Base-by-base conservation (phyloP, 768 basidiomycete species). In the Daedaleopsis sinensis region DNA sequence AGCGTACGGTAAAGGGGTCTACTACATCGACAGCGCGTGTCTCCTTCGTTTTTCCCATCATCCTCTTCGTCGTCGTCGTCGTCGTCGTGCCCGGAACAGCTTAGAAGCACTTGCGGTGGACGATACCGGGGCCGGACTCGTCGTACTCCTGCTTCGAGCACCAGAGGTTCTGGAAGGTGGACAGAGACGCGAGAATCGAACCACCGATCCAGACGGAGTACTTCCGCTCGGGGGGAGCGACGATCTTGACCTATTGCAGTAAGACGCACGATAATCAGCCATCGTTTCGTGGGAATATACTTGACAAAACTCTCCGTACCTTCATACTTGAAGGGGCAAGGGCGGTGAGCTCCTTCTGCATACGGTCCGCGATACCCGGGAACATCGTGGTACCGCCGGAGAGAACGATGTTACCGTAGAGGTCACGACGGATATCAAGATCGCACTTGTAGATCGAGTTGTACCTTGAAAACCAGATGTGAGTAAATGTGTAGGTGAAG, bases 371-470 rank as follows among this genome's bases (percentile, higher is more conserved):
- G 68, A 84, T 84, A 76, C 83, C 84, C 56, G 80, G 80, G 82
- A 84, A 84, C 82, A 84, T 84, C 69, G 82, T 84, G 66, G 82
- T 83, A 71, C 84, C 84, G 67, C 83, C 84, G 48, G 83, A 84
- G 67, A 86, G 78, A 55, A 85, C 84, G 67, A 86, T 81, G 79
- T 85, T 85, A 66, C 83, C 83, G 74, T 77, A 78, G 56, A 77
- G 73, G 58, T 77, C 77, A 72, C 84, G 84, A 73, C 84, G 79
- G 73, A 86, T 84, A 71, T 86, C 76, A 48, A 80, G 69, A 68
- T 81, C 80, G 68, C 81, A 91, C 80, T 90, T 89, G 82, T 84
- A 88, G 82, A 92, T 91, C 38, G 93, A 94, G 85, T 93, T 93
- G 79, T 81, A 82, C 35, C 67, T 66, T 18, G 39, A 42, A 18